Conservation (phyloP, 2,329 filamentous ascomycete genomes). For the Purpureocillium lavendulum region DNA sequence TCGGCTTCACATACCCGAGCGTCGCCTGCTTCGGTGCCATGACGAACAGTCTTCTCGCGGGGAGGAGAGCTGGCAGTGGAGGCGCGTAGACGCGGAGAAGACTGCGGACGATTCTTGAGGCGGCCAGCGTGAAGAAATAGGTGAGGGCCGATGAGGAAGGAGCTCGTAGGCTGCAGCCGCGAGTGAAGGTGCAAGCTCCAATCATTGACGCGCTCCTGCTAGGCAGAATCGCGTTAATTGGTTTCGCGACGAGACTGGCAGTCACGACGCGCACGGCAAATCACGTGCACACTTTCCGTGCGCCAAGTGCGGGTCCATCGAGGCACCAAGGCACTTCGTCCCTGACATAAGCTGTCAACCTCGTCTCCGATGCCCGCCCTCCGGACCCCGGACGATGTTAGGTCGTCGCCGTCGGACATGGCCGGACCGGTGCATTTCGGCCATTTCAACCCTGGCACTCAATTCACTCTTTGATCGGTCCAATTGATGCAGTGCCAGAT, state of each 20-base stretch:
- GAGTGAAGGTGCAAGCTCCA: constrained; percentile 8
- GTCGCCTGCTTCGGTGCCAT: constrained; percentile 67
- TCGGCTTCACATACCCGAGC: constrained; percentile 75
- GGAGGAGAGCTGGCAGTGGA: not conserved
- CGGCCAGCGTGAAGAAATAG: constrained; percentile 3
- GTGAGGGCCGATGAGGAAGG: constrained; percentile 6
- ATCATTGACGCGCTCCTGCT: constrained; percentile 16
- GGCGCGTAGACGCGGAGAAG: constrained; percentile 5
- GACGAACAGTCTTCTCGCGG: constrained; percentile 9
- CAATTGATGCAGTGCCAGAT: too few relatives aligned
- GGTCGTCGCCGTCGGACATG: too few relatives aligned
- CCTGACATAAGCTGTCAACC: not conserved
- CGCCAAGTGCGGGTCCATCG: too few relatives aligned
- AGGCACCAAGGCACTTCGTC: too few relatives aligned
- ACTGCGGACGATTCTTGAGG: constrained; percentile 5
- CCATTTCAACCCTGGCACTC: too few relatives aligned
- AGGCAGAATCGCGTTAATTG: constrained; percentile 34
- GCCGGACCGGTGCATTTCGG: too few relatives aligned
- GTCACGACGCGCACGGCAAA: constrained; percentile 13
- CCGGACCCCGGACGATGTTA: too few relatives aligned
- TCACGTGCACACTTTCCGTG: too few relatives aligned
- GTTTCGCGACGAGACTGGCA: constrained; percentile 12
- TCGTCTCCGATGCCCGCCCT: too few relatives aligned
- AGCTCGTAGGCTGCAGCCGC: constrained; percentile 11
- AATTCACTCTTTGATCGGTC: too few relatives aligned